Base-by-base conservation (phyloP, 768 basidiomycete genomes). In the Lactifluus rugatus region DNA sequence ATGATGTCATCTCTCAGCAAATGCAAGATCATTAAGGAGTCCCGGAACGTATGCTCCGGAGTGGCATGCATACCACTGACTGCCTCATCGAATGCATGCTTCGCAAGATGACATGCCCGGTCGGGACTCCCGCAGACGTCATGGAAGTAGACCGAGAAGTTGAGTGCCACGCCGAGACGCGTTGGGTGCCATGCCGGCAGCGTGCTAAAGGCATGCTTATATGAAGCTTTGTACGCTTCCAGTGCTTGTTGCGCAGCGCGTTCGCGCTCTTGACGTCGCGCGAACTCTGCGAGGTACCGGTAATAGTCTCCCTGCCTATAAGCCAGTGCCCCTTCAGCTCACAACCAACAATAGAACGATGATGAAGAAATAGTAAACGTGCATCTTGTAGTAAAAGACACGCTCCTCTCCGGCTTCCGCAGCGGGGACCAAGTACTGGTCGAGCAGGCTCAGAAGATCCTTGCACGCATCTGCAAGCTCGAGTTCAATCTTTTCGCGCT, bases 141-240 rank as follows among this genome's bases (percentile, higher is more conserved):
- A 70, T 91, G 91, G 71, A 88, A 93, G 76, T 89, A 94, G 51
- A 94, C 92, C n/a, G 89, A 85, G 73, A 94, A 93, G 75, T 93
- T 94, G 66, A 94, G 78, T 34, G 91, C 90, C 51, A 94, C 75
- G 36, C 91, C 92, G 57, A 94, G 75, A 65, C 90, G 81, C 61
- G 92, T 93, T 56, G 92, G 90, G 73, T 93, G 88, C 48, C 86
- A 82, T 6, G 85, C 77, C 25, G 82, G 83, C 52, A 94, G 80
- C 66, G 86, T 84, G 57, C 79, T 77, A 54, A 80, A 69, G 37
- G 91, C 90, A 64, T 92, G 88, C 71, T 88, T 82, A 69, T 91
- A 92, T 48, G 92, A 89, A 58, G 78, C 73, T 75, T 88, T 90
- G 79, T 94, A 89, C 2, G 88, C 85, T 64, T 86, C 85, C 58